A percentile compares a stretch with the other conserved stretches of the same genome.
Conservation (phyloP, 1,284 basidiomycete species). For the Butyriboletus appendiculatus region DNA sequence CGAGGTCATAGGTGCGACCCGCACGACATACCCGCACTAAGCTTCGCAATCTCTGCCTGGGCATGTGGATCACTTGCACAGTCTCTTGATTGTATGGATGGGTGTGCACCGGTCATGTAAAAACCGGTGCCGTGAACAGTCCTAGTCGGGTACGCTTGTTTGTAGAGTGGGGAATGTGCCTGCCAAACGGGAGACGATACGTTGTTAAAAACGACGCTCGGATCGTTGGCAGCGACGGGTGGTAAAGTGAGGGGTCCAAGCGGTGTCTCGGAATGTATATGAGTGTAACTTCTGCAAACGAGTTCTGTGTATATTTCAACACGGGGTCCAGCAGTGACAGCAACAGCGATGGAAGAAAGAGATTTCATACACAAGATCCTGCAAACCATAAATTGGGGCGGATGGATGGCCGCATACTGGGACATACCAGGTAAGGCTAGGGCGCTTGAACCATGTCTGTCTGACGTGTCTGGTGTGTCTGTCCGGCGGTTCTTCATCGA, state of each 20-base stretch:
- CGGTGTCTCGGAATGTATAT: neutral
- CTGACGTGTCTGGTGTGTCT: neutral
- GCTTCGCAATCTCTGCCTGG: neutral
- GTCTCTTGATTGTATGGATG: too few species aligned
- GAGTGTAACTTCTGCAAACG: constrained; percentile 3
- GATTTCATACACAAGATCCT: constrained; percentile 8
- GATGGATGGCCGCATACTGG: too few species aligned
- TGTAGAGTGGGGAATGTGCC: neutral
- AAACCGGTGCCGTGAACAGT: too few species aligned
- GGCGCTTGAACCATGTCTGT: neutral
- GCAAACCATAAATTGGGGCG: neutral
- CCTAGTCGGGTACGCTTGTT: neutral
- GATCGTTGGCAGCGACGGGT: neutral
- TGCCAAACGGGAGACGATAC: neutral
- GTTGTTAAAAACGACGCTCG: neutral
- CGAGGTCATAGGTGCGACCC: neutral
- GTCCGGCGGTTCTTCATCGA: neutral
- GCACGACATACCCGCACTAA: neutral
- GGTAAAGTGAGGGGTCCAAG: too few species aligned
- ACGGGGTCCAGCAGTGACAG: constrained; percentile 5
- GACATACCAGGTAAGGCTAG: constrained; percentile 4
- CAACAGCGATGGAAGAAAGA: constrained; percentile 2
- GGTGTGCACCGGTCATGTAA: neutral
- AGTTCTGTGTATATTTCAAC: constrained; percentile 10
- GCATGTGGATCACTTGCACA: neutral